Percentiles rank a stretch among this genome's conserved stretches.
These are phyloP conservation scores for Herpetospermum pedunculosum DNA, from an alignment of 306 rosid genomes.

Conservation along the genomic window DNA sequence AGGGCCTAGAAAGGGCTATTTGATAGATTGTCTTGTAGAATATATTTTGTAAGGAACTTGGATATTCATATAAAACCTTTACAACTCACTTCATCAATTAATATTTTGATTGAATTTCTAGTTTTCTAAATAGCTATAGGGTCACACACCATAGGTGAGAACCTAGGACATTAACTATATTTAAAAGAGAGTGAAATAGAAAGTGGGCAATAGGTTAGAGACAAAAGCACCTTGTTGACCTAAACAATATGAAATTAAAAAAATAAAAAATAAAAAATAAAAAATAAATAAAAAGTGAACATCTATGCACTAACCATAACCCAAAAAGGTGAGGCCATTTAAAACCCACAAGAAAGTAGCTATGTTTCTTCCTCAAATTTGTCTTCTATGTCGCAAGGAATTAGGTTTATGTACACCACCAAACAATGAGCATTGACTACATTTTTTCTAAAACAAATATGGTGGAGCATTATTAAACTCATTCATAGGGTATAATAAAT, in stretches of 20 bases:
- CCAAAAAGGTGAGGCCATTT: background rate
- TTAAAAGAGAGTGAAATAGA: background rate
- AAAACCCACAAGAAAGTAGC: background rate
- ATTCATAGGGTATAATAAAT: background rate
- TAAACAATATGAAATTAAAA: background rate
- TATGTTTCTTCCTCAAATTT: constrained; percentile 1
- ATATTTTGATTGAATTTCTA: background rate
- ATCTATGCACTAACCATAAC: background rate
- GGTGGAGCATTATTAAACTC: background rate
- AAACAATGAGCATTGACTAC: background rate
- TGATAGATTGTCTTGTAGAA: too few species aligned
- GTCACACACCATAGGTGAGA: background rate
- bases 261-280: background rate
- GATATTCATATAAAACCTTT: too few species aligned
- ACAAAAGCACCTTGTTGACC: background rate
- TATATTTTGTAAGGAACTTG: too few species aligned
- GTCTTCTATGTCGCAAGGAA: background rate
- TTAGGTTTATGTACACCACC: background rate
- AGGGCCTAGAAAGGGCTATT: background rate
- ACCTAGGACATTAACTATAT: background rate
- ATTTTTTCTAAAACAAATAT: background rate
- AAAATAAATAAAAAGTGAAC: background rate
- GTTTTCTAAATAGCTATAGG: background rate
- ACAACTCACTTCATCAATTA: background rate
- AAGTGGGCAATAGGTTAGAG: background rate